phyloP scores from a whole-genome alignment of 2,329 filamentous ascomycete species.

The Scopulariopsis brevicaulis region DNA sequence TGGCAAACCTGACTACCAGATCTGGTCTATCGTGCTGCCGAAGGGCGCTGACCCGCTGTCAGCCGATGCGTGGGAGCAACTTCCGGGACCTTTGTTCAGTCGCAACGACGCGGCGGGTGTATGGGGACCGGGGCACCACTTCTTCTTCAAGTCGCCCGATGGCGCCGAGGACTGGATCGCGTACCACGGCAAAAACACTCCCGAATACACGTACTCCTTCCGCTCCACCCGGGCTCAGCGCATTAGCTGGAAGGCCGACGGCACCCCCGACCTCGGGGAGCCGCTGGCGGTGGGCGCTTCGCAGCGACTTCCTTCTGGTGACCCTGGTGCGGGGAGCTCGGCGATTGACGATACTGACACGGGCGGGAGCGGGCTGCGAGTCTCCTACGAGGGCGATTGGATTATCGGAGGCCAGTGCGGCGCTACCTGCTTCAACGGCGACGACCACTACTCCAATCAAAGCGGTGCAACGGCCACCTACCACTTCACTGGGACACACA shows the following conservation, averaged over 20 bases:
- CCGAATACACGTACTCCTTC: not conserved
- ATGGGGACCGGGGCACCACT: constrained; percentile 1
- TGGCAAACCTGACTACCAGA: not conserved
- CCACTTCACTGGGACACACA: not conserved
- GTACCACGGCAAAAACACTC: constrained; percentile 1
- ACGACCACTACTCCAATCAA: not conserved
- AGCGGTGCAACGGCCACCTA: not conserved
- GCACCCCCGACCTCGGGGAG: not conserved
- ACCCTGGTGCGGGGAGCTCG: not conserved
- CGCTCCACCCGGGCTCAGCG: constrained; percentile 2
- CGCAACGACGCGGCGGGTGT: not conserved
- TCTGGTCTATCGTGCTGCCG: not conserved
- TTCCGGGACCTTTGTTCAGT: not conserved
- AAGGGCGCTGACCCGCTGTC: not conserved
- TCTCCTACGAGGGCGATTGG: not conserved
- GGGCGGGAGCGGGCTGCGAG: not conserved
- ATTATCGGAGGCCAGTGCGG: not conserved
- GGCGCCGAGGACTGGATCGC: constrained; percentile 2
- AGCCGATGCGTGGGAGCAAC: not conserved
- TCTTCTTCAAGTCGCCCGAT: constrained; percentile 1
- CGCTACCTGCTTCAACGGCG: not conserved
- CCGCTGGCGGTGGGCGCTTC: not conserved
- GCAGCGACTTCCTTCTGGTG: not conserved
- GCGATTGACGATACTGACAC: not conserved
- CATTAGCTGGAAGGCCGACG: not conserved